phyloP scores from a whole-genome alignment of 2,329 filamentous ascomycete genomes.

The Talaromyces sp. region DNA sequence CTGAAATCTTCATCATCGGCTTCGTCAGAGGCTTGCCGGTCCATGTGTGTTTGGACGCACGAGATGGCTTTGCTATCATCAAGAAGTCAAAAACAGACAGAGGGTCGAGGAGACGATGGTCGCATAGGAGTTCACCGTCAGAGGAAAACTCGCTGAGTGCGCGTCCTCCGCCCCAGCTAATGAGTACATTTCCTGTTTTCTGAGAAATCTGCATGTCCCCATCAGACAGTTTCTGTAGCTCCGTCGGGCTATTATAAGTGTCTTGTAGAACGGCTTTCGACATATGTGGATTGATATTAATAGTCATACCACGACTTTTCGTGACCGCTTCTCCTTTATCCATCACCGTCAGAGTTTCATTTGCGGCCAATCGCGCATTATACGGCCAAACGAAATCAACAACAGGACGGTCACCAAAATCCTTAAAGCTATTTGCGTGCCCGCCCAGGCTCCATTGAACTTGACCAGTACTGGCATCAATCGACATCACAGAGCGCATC shows the following conservation, averaged over 20 bases:
- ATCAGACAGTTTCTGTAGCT: background rate
- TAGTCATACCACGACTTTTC: slow-evolving; percentile 1
- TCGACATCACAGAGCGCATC: slow-evolving; percentile 46
- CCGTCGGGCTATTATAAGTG: background rate
- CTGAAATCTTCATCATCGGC: slow-evolving; percentile 26
- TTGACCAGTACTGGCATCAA: slow-evolving; percentile 46
- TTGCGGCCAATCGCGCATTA: slow-evolving; percentile 22
- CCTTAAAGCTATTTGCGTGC: slow-evolving; percentile 9
- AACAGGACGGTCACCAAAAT: slow-evolving; percentile 1
- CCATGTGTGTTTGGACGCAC: slow-evolving; percentile 54
- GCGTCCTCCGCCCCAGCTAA: slow-evolving; percentile 52
- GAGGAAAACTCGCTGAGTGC: slow-evolving; percentile 50
- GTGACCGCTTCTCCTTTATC: slow-evolving; percentile 29
- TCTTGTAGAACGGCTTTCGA: background rate
- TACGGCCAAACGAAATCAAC: slow-evolving; percentile 17
- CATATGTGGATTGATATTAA: background rate
- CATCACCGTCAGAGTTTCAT: slow-evolving; percentile 35
- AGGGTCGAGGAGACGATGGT: slow-evolving; percentile 24
- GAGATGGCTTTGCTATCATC: slow-evolving; percentile 51
- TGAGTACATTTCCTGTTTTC: slow-evolving; percentile 44
- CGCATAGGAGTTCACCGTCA: slow-evolving; percentile 53
- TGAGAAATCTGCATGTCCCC: slow-evolving; percentile 44
- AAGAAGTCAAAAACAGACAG: slow-evolving; percentile 40
- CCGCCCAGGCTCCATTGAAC: slow-evolving; percentile 53
- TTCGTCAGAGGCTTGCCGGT: slow-evolving; percentile 46